These are phyloP conservation scores for Halophytophthora batemanensis DNA, from an alignment of 352 stramenopile species.

Conservation along the genomic window DNA sequence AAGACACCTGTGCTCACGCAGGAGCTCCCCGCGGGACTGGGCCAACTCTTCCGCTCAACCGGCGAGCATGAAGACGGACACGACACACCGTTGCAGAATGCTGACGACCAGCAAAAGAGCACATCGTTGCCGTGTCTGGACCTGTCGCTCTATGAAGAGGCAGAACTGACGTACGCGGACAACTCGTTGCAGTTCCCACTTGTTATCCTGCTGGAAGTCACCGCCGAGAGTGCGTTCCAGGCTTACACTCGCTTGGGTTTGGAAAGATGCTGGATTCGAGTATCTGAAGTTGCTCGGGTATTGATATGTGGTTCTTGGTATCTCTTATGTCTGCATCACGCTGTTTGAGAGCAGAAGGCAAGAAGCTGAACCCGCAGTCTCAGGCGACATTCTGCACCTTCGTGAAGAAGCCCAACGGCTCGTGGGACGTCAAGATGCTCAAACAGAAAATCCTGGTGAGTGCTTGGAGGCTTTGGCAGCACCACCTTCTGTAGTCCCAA, in stretches of 20 bases:
- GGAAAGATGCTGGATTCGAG: conserved; percentile 5
- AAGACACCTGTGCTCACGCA: conserved; percentile 34
- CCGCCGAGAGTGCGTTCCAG: conserved; percentile 30
- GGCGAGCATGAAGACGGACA: conserved; percentile 8
- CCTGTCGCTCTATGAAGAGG: conserved; percentile 29
- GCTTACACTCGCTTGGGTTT: neutral
- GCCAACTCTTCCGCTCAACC: conserved; percentile 47
- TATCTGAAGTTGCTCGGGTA: no score
- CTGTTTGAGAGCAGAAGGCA: no score
- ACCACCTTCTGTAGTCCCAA: neutral
- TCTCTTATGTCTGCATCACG: no score
- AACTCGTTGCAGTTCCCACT: conserved; percentile 53
- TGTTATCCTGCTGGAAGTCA: conserved; percentile 66
- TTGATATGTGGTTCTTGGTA: conserved; percentile 6
- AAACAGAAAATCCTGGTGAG: conserved; percentile 77
- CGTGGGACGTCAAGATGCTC: conserved; percentile 69
- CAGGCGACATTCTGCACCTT: conserved; percentile 83
- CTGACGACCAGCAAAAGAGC: conserved; percentile 10
- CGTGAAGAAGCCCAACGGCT: conserved; percentile 33
- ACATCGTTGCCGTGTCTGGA: conserved; percentile 33
- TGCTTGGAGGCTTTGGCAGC: neutral
- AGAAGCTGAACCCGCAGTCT: conserved; percentile 60
- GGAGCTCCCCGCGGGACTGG: conserved; percentile 48
- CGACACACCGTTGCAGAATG: neutral
- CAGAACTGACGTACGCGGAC: conserved; percentile 48